Evolutionary conservation across 768 basidiomycete species (phyloP).

Genomic region (Xerocomellus chrysenteron): DNA sequence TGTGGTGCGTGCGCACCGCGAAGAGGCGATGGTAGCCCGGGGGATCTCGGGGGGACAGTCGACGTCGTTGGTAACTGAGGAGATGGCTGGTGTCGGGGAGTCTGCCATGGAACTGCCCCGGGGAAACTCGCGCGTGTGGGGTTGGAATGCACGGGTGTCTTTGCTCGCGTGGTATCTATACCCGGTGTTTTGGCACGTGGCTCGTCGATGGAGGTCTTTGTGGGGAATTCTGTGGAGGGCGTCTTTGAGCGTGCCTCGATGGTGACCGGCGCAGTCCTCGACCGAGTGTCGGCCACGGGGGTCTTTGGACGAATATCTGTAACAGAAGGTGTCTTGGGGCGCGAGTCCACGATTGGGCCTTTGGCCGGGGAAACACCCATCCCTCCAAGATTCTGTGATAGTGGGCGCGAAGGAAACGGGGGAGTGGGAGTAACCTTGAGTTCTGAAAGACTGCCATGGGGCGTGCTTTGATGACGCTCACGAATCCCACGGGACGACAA

Average conservation of each 20-base stretch:
- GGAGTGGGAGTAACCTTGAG: slow-evolving; percentile 17
- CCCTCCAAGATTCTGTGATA: slow-evolving; percentile 22
- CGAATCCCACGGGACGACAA: slow-evolving; percentile 31
- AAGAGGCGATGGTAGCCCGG: slow-evolving; percentile 39
- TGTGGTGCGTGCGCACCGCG: slow-evolving; percentile 42
- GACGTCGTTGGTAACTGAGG: slow-evolving; percentile 30
- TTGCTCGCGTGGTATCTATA: slow-evolving; percentile 15
- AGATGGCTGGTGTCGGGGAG: slow-evolving; percentile 29
- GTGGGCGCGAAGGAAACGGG: slow-evolving; percentile 9
- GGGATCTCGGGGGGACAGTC: slow-evolving; percentile 25
- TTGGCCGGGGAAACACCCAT: slow-evolving; percentile 13
- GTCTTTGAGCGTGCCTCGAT: slow-evolving; percentile 21
- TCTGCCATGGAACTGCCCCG: slow-evolving; percentile 21
- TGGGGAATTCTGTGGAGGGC: slow-evolving; percentile 11
- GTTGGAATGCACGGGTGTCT: slow-evolving; percentile 18
- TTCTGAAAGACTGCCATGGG: slow-evolving; percentile 26
- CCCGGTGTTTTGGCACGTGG: slow-evolving; percentile 21
- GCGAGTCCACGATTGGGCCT: slow-evolving; percentile 14
- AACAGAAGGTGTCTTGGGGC: slow-evolving; percentile 19
- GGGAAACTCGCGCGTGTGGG: slow-evolving; percentile 19
- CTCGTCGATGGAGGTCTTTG: slow-evolving; percentile 17
- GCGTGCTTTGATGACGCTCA: slow-evolving; percentile 53
- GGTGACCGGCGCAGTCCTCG: slow-evolving; percentile 10
- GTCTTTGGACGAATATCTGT: slow-evolving; percentile 24
- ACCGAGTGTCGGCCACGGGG: slow-evolving; percentile 15